These are phyloP conservation scores for Euphorbia schlechtendalii DNA, from an alignment of 441 rosid species.

Conservation along the genomic window DNA sequence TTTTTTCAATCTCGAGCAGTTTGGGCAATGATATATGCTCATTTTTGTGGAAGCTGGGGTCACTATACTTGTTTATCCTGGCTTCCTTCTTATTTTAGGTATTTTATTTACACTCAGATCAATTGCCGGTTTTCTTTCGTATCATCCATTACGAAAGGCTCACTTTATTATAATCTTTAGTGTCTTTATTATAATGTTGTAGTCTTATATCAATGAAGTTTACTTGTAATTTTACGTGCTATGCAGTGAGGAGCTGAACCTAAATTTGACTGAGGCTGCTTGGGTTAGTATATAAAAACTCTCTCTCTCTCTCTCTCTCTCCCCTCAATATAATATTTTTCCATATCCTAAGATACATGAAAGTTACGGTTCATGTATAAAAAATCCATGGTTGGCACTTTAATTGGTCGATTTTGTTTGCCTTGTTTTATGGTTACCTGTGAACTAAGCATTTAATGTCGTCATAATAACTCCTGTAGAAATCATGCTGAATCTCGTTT, in stretches of 20 bases:
- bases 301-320: conserved; percentile 8
- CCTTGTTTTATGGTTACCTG: neutral
- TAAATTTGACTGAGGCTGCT: conserved; percentile 94
- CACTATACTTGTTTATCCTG: conserved; percentile 88
- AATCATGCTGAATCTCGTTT: neutral
- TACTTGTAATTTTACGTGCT: conserved; percentile 16
- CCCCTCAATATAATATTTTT: too few relatives aligned
- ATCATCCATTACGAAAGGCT: too few relatives aligned
- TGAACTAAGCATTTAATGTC: neutral
- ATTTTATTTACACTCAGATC: too few relatives aligned
- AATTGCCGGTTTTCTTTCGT: neutral
- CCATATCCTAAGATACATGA: too few relatives aligned
- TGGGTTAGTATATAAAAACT: conserved; percentile 57
- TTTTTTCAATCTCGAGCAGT: conserved; percentile 67
- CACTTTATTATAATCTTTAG: neutral
- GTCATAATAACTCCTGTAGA: neutral
- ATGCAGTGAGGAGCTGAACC: conserved; percentile 78
- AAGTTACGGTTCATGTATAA: too few relatives aligned
- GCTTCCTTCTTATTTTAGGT: conserved; percentile 96
- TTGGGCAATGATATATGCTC: conserved; percentile 95
- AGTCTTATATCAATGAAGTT: conserved; percentile 6
- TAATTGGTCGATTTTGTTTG: neutral
- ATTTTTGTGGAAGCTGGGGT: conserved; percentile 99
- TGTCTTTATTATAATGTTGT: conserved; percentile 8
- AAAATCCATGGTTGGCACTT: too few relatives aligned